Base-by-base conservation (phyloP, 2,329 filamentous ascomycete genomes). In the Fusarium agapanthi region DNA sequence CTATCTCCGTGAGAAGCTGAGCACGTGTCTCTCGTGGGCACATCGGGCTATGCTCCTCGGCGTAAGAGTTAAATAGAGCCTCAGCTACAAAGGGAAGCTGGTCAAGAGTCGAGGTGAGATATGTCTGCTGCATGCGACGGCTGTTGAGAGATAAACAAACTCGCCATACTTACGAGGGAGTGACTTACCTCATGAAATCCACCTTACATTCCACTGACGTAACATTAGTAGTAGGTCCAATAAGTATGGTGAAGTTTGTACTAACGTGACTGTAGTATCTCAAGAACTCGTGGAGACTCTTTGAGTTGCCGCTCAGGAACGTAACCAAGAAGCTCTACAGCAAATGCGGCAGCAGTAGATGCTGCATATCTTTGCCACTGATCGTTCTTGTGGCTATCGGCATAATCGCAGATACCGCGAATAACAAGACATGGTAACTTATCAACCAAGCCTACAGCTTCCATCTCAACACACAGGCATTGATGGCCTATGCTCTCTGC, bases 211-310 rank as follows among this genome's bases (percentile, higher is more conserved):
- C 18, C 9, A 55, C 51, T 56, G 22, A 22, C 0, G 0, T 1
- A 20, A 11, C 0, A 7, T 38, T 12, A 22, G 22, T 5, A 13
- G 10, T 1, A 13, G 13, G 5, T 12, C 22, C 4, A 20, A 12
- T 5, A 5, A 18, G 3, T 11, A 24, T n/a, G 6, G 2, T 5
- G 6, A 20, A 15, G 1, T 20, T 20, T 11, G 26, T 18, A 55
- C 69, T 50, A 34, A 65, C 34, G 34, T 60, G 30, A 53, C 9
- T n/a, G 16, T 0, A 40, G 4, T 20, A 20, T 18, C 14, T 71
- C 18, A 15, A 51, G 28, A 90, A 89, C 67, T 76, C 89, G 14
- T 91, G 88, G 88, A 88, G 92, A 78, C 88, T 89, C 7, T 89
- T 83, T 81, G 80, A 91, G 24, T 88, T 91, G 78, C 68, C 82